These are phyloP conservation scores for Teunomyces stri DNA, from an alignment of 805 yeast genomes.

Conservation along the genomic window DNA sequence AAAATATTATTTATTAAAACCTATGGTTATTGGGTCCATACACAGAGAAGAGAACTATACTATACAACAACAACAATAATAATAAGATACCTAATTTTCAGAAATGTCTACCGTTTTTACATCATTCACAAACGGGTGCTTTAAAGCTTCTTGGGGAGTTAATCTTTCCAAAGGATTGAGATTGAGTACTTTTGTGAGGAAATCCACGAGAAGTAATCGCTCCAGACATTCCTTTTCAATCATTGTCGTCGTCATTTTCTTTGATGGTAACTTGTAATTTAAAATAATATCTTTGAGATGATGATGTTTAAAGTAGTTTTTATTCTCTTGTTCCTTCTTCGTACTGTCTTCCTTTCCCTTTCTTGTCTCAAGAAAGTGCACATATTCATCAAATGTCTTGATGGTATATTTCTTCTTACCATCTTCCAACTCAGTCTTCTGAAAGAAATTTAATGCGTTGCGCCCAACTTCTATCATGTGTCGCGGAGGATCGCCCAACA, in stretches of 20 bases:
- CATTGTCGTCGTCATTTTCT: slow-evolving; percentile 51
- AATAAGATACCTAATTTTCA: neutral
- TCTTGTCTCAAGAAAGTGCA: slow-evolving; percentile 23
- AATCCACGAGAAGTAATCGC: slow-evolving; percentile 70
- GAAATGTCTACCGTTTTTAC: slow-evolving; percentile 8
- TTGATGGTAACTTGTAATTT: slow-evolving; percentile 68
- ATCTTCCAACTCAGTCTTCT: slow-evolving; percentile 28
- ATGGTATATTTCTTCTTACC: slow-evolving; percentile 31
- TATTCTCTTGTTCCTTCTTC: slow-evolving; percentile 70
- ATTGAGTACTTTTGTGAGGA: slow-evolving; percentile 72
- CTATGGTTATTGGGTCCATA: neutral
- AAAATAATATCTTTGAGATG: slow-evolving; percentile 69
- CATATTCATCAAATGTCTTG: slow-evolving; percentile 37
- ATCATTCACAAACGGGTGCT: slow-evolving; percentile 80
- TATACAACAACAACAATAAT: neutral
- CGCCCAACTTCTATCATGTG: slow-evolving; percentile 98
- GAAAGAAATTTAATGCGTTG: slow-evolving; percentile 68
- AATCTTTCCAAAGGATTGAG: slow-evolving; percentile 91
- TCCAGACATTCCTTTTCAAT: slow-evolving; percentile 72
- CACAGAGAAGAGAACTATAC: neutral
- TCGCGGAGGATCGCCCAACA: slow-evolving; percentile 83
- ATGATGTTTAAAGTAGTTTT: slow-evolving; percentile 70
- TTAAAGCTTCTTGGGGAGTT: slow-evolving; percentile 93
- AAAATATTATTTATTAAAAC: neutral
- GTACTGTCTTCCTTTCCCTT: slow-evolving; percentile 29